Percentiles rank a stretch among this genome's conserved stretches.
Evolutionary conservation across 148 eudicot species (phyloP).

Genomic region (Mesembryanthemum crystallinum): DNA sequence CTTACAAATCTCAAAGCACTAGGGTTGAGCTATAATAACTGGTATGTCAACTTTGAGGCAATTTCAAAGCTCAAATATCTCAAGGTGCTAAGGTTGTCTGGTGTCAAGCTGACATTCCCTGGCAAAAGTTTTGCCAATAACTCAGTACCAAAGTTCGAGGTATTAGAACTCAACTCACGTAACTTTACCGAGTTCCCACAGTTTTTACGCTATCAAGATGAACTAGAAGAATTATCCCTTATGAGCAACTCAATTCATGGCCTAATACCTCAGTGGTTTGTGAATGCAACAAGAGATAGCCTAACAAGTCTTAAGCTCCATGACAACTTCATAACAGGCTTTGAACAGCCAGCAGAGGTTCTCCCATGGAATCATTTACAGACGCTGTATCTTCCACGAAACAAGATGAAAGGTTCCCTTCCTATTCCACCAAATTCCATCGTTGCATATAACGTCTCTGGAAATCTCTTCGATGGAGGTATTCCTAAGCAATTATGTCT

Average conservation of each 20-base stretch:
- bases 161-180: constrained; percentile 6
- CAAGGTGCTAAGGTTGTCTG: neutral
- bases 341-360: neutral
- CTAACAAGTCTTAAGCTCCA: neutral
- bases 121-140: neutral
- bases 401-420: constrained; percentile 10
- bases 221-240: neutral
- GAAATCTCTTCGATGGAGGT: constrained; percentile 24
- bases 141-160: constrained; percentile 1
- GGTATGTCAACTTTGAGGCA: neutral
- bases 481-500: constrained; percentile 28
- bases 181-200: constrained; percentile 23
- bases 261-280: constrained; percentile 26
- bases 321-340: too few relatives aligned
- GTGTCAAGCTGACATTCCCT: neutral
- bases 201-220: constrained; percentile 13
- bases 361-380: constrained; percentile 21
- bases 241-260: too few relatives aligned
- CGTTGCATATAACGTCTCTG: neutral
- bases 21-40: neutral
- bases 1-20: constrained; percentile 15
- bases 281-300: constrained; percentile 12
- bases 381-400: neutral
- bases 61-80: constrained; percentile 15
- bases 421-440: constrained; percentile 19